Evolutionary conservation across 129 eudicot genomes (phyloP), one percentile per base, ranked within the genome.

Genomic region (Helichrysum umbraculigerum): DNA sequence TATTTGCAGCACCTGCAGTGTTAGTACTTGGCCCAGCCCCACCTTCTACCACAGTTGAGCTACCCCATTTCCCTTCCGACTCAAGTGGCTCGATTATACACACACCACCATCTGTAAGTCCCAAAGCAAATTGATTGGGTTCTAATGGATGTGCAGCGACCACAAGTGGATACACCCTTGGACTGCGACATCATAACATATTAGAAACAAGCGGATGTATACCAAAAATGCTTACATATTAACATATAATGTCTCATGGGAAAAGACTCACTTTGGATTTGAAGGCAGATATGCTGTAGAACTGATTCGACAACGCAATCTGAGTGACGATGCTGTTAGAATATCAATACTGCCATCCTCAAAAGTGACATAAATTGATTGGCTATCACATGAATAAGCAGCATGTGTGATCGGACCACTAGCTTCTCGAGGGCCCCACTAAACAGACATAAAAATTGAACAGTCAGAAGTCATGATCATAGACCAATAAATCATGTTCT

Each of bases 391-490:
- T 32, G 97, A 91, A 71, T 91, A 91, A 72, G 96, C 81, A 25
- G 97, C 96, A 76, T 87, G 87, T 52, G 97, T 91, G 68, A 91
- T 91, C 29, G 90, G 85, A 9, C 95, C 96, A 79, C 85, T 91
- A 82, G 84, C 86, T 82, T 91, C 91, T 42, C 79, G 95, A 41
- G 97, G 96, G 52, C 85, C 85, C 97, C 97, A 91, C 97, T 91
- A 59, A 42, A 44, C 60, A 37, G 14, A 44, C 63, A 7, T 19
- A 11, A 25, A 16, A 60, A 11, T 25, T 11, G 17, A 62, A 62
- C 20, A 29, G 68, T 62, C 7, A 62, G 44, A 76, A 54, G 56
- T 50, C 56, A 30, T 63, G 52, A 35, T 5, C 37, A 22, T 21
- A 15, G 4, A 35, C 39, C 9, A 28, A 44, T 5, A 25, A 74